These are phyloP conservation scores for Pisolithus orientalis DNA, from an alignment of 768 basidiomycete species.

Conservation along the genomic window DNA sequence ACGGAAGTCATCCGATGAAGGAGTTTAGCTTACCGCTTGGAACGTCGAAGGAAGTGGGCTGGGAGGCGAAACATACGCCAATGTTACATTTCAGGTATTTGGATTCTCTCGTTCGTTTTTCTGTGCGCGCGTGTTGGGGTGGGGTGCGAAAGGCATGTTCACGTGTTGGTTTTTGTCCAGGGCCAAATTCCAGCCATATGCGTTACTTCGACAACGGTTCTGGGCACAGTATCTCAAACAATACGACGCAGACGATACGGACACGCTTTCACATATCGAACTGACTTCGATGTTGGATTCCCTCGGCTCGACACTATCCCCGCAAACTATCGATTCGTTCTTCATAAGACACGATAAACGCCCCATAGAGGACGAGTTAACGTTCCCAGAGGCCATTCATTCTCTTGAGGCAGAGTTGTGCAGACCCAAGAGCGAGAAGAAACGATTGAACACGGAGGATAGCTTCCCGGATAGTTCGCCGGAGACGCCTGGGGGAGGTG, in stretches of 20 bases:
- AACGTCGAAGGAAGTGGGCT: slow-evolving; percentile 55
- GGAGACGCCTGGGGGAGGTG: slow-evolving; percentile 36
- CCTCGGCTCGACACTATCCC: slow-evolving; percentile 86
- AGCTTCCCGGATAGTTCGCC: slow-evolving; percentile 38
- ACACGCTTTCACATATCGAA: slow-evolving; percentile 72
- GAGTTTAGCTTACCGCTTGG: slow-evolving; percentile 62
- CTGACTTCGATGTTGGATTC: slow-evolving; percentile 95
- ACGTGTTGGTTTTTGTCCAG: slow-evolving; percentile 29
- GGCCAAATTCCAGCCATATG: slow-evolving; percentile 95
- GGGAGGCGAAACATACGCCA: slow-evolving; percentile 73
- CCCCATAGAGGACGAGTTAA: slow-evolving; percentile 63
- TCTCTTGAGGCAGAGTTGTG: slow-evolving; percentile 84
- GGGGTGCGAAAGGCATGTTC: neutral
- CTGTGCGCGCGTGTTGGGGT: slow-evolving; percentile 8
- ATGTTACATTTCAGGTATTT: slow-evolving; percentile 56
- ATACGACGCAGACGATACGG: slow-evolving; percentile 85
- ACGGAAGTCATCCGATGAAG: slow-evolving; percentile 49
- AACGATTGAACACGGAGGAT: slow-evolving; percentile 47
- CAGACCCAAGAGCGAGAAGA: slow-evolving; percentile 66
- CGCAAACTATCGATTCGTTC: slow-evolving; percentile 73
- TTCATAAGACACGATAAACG: slow-evolving; percentile 66
- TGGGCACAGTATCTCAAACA: slow-evolving; percentile 86
- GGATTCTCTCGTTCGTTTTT: too few species aligned
- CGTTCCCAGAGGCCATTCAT: slow-evolving; percentile 70
- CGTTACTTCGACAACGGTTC: slow-evolving; percentile 82